Conservation (phyloP, 75 land plant species). For the Pinus tabuliformis region DNA sequence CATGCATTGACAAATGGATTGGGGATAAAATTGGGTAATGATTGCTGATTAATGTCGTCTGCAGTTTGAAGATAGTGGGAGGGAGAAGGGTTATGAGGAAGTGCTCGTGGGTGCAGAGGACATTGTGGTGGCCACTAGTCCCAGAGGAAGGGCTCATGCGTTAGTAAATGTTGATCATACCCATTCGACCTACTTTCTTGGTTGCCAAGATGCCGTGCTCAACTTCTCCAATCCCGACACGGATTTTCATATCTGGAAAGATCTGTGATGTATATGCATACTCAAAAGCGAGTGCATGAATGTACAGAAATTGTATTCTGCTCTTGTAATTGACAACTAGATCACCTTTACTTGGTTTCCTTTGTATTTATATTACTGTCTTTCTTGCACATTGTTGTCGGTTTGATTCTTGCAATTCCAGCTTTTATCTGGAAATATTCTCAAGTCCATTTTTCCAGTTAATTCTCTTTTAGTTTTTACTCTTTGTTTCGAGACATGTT, state of each 20-base stretch:
- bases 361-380: too few species aligned
- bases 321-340: too few species aligned
- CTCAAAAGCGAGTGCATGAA: too few species aligned
- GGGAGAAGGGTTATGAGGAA: slow-evolving; percentile 57
- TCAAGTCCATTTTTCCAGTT: too few species aligned
- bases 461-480: too few species aligned
- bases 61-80: slow-evolving; percentile 57
- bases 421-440: too few species aligned
- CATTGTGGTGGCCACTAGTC: slow-evolving; percentile 26
- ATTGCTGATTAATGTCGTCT: background rate
- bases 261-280: slow-evolving; percentile 16
- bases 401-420: too few species aligned
- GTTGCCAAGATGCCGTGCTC: slow-evolving; percentile 26
- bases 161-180: slow-evolving; percentile 21
- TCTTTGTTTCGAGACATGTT: too few species aligned
- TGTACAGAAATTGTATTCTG: too few species aligned
- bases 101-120: slow-evolving; percentile 34
- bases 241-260: slow-evolving; percentile 33
- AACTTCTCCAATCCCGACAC: slow-evolving; percentile 13
- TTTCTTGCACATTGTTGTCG: too few species aligned
- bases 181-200: slow-evolving; percentile 25
- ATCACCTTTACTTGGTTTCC: too few species aligned
- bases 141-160: slow-evolving; percentile 37
- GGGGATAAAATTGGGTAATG: background rate
- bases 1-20: background rate